phyloP scores from a whole-genome alignment of 441 rosid species.

The Populus hybrid region DNA sequence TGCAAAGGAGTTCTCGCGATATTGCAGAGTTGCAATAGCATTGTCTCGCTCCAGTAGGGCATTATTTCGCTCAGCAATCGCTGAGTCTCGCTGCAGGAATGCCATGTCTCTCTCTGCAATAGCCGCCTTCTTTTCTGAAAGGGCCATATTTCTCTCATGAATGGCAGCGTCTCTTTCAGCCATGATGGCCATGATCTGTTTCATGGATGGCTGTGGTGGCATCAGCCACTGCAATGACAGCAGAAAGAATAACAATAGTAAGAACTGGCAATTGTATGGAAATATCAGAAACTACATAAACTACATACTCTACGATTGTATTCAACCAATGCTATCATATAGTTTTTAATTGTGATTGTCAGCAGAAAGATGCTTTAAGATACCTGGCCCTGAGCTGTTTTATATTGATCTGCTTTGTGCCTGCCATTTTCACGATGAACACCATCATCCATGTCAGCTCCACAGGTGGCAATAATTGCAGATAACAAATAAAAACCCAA shows the following conservation, averaged over 20 bases:
- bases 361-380: neutral
- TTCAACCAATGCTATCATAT: neutral
- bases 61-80: constrained; percentile 85
- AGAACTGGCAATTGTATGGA: constrained; percentile 8
- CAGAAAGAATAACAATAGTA: constrained; percentile 15
- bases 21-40: constrained; percentile 79
- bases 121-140: constrained; percentile 90
- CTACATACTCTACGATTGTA: neutral
- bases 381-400: constrained; percentile 92
- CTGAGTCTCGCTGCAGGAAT: constrained; percentile 86
- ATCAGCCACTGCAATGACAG: constrained; percentile 71
- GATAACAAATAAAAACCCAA: constrained; percentile 9
- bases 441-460: constrained; percentile 75
- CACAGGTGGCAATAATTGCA: constrained; percentile 14
- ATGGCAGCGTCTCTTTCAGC: constrained; percentile 95
- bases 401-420: constrained; percentile 64
- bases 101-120: constrained; percentile 93
- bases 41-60: constrained; percentile 84
- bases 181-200: constrained; percentile 94
- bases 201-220: constrained; percentile 97
- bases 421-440: constrained; percentile 93
- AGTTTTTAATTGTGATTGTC: constrained; percentile 2
- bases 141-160: constrained; percentile 81
- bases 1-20: constrained; percentile 72
- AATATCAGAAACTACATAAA: neutral